Base-by-base conservation (phyloP, 768 basidiomycete genomes). In the Russula foetens region DNA sequence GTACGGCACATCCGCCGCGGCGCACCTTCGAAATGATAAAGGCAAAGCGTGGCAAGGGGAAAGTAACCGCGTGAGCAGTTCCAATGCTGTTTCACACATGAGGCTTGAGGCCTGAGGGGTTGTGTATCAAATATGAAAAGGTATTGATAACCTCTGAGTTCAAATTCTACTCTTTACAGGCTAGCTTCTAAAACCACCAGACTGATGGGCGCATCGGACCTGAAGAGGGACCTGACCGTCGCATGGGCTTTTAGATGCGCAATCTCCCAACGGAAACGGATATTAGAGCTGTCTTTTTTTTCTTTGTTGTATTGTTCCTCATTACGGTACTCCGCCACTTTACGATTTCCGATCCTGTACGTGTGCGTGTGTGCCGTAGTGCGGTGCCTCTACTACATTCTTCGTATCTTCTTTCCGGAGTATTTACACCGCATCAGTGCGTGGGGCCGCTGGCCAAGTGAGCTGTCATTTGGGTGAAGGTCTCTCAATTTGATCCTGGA, bases 51-150 rank as follows among this genome's bases (percentile, higher is more conserved):
- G 35, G 35, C 35, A 35, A 12, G 12, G 46, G 24, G 17, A n/a
- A n/a, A n/a, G n/a, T n/a, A n/a, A n/a, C 31, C 31, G 46, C 15
- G 39, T n/a, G 33, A 3, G 6, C 23, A 17, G 23, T 44, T 35
- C 43, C 41, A 58, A n/a, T 49, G 3, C 47, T 7, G 49, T 52
- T 50, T 59, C 58, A 52, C 58, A 45, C 44, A 59, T 28, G 58
- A 59, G 58, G 43, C 33, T 23, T 35, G 23, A 24, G 58, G 43
- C 33, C 31, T 35, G 23, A 24, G 24, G 24, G 12, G 24, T 41
- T 44, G 14, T 31, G 31, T 23, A 54, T 44, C n/a, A 23, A 26
- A 52, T 52, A 52, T 52, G 28, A 49, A 57, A 57, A 31, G 12
- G 56, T 33, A 44, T 11, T 17, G 46, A 46, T 46, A 35, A 55